Evolutionary conservation across 1,139 yeast genomes (phyloP), one percentile per base, ranked within the genome.

Genomic region (Suhomyces atakaporum): DNA sequence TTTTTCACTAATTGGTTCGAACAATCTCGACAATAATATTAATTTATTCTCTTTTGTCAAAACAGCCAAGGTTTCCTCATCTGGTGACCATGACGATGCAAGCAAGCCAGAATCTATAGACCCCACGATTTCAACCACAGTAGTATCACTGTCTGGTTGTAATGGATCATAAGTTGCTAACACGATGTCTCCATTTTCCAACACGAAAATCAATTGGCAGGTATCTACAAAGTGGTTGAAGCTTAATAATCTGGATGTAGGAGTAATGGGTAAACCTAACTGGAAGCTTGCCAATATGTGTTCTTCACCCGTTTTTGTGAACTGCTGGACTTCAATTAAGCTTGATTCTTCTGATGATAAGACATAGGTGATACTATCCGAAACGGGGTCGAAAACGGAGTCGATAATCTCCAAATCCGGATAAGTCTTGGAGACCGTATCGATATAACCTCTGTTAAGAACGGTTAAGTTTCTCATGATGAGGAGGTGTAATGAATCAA

Each of bases 81-180:
- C 97, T 4, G 85, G 83, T 7, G 96, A 84, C 98, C 98, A 94
- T 29, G 65, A 54, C 1, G 96, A 94, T 14, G 88, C 82, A 25
- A 63, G 56, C 11, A 90, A 66, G 0, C 92, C 94, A 26, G 72
- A 77, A 51, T 89, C 97, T 21, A 92, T 81, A 15, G 90, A 75
- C 0, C 97, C 97, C 6, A 85, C 92, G 39, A 90, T 82, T 53
- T 82, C 88, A 20, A 82, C 79, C 3, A 71, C 46, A 1, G 86
- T 73, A 15, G 73, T 60, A 31, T 76, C 78, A 30, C 71, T 68
- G 51, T 82, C 81, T 1, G 77, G 69, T 2, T 54, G 52, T 2
- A 57, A 46, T 11, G 71, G 60, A 45, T 78, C 83, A 49, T 84
- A 84, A n/a, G 78, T 73, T 2, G 84, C 81, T 12, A 77, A 69